Evolutionary conservation across 306 rosid species (phyloP).

Genomic region (Pterocarpus santalinus): DNA sequence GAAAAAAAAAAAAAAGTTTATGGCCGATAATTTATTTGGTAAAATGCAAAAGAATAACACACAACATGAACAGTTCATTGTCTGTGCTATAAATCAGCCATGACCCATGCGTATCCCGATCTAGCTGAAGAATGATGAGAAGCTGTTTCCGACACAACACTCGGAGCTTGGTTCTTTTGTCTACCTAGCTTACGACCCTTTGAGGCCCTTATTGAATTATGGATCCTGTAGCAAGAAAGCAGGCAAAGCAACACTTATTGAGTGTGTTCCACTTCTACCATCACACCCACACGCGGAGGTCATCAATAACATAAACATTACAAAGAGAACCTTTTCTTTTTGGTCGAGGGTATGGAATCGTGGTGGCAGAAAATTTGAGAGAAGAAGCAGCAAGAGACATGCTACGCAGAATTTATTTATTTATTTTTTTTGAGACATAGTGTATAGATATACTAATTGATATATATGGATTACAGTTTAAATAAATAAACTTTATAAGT

Average conservation of each 20-base stretch:
- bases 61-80: constrained; percentile 2
- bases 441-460: too few species aligned
- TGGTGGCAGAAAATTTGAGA: neutral
- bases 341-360: neutral
- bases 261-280: neutral
- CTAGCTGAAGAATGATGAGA: constrained; percentile 8
- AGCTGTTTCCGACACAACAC: constrained; percentile 31
- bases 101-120: neutral
- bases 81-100: neutral
- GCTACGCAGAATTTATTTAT: too few species aligned
- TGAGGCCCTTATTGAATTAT: neutral
- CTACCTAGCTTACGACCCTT: neutral
- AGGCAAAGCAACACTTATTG: constrained; percentile 21
- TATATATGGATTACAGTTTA: too few species aligned
- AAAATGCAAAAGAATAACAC: neutral
- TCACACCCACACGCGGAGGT: neutral
- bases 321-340: neutral
- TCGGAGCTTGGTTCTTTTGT: constrained; percentile 40
- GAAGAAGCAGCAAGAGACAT: neutral
- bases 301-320: neutral
- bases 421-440: too few species aligned
- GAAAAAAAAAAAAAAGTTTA: neutral
- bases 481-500: too few species aligned
- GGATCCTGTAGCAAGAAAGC: neutral
- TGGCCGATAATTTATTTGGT: neutral